Conservation (phyloP, 768 basidiomycete genomes). For the Boletus subcaerulescens region DNA sequence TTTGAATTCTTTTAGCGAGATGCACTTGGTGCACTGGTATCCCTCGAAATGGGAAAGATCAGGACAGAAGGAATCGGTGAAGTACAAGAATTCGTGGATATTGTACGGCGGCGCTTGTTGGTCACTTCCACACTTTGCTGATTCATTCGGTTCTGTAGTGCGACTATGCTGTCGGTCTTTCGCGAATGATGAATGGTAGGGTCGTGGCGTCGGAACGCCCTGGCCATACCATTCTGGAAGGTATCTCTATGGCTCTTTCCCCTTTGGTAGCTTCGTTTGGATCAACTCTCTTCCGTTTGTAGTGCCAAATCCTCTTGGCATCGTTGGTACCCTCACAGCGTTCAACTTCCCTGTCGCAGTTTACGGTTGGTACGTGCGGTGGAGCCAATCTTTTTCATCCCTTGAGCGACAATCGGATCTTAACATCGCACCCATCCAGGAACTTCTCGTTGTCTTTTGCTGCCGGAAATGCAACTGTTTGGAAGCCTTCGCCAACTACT, state of each 20-base stretch:
- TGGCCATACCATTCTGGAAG: constrained; percentile 89
- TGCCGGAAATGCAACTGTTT: constrained; percentile 89
- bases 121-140: not conserved
- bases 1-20: constrained; percentile 50
- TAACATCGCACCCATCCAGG: constrained; percentile 44
- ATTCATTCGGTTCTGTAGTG: constrained; percentile 49
- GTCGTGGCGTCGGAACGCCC: constrained; percentile 86
- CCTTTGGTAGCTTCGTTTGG: not conserved
- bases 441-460: constrained; percentile 86
- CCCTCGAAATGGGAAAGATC: constrained; percentile 92
- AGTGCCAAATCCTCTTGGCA: constrained; percentile 90
- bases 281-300: constrained; percentile 17
- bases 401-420: constrained; percentile 8
- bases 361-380: constrained; percentile 69
- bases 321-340: constrained; percentile 76
- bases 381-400: not conserved
- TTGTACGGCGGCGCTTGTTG: constrained; percentile 51
- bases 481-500: constrained; percentile 93
- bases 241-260: constrained; percentile 34
- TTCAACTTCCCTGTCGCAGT: constrained; percentile 98
- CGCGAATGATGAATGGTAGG: constrained; percentile 91
- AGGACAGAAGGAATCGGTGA: constrained; percentile 87
- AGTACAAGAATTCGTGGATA: constrained; percentile 93
- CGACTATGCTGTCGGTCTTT: constrained; percentile 91
- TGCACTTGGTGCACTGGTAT: constrained; percentile 76